Conservation (phyloP, 345 rosid species). For the Ceriops tagal region DNA sequence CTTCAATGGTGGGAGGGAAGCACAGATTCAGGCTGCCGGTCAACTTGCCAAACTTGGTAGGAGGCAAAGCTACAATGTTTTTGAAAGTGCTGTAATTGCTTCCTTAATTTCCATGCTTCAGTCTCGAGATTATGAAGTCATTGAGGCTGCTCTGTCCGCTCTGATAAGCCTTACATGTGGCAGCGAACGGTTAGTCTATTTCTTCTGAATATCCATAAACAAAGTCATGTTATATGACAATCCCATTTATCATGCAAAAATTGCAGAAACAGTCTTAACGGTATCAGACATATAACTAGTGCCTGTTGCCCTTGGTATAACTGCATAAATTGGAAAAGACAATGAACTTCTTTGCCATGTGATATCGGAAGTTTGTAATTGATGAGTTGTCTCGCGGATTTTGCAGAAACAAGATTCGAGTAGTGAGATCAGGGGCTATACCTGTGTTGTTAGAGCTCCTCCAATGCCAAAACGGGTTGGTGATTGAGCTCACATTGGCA, state of each 20-base stretch:
- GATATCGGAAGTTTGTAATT: not conserved
- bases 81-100: constrained; percentile 58
- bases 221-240: too few species aligned
- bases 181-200: constrained; percentile 59
- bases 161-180: constrained; percentile 82
- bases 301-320: too few species aligned
- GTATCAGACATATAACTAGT: too few species aligned
- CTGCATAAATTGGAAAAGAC: too few species aligned
- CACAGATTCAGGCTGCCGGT: constrained; percentile 59
- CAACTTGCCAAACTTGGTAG: constrained; percentile 44
- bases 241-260: too few species aligned
- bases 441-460: constrained; percentile 59
- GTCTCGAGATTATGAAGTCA: constrained; percentile 55
- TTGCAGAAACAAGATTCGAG: constrained; percentile 67
- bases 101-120: constrained; percentile 69
- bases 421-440: constrained; percentile 58
- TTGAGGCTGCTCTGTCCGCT: constrained; percentile 67
- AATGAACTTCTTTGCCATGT: too few species aligned
- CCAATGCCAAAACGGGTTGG: constrained; percentile 34
- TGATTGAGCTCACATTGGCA: constrained; percentile 49
- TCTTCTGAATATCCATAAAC: too few species aligned
- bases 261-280: too few species aligned
- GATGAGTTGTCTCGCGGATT: not conserved
- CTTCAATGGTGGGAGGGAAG: constrained; percentile 46
- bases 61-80: constrained; percentile 54